Conservation (phyloP, 2,329 filamentous ascomycete species). For the Hansfordia pulvinata region DNA sequence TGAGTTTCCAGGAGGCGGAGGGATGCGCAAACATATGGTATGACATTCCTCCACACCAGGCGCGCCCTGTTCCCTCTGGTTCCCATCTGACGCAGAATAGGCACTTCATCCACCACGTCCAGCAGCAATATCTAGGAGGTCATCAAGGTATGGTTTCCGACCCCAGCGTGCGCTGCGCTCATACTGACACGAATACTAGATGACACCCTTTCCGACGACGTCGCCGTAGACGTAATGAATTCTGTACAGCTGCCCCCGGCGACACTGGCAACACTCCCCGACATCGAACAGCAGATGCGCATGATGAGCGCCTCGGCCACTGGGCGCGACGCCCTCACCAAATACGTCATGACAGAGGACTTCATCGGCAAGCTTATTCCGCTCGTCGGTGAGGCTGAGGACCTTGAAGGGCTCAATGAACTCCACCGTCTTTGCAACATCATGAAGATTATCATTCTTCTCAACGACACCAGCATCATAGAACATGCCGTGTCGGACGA, state of each 20-base stretch:
- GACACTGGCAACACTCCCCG: constrained; percentile 67
- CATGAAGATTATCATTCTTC: constrained; percentile 88
- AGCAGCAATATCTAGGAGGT: constrained; percentile 54
- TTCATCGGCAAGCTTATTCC: constrained; percentile 82
- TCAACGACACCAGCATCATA: constrained; percentile 92
- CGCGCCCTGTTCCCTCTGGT: neutral
- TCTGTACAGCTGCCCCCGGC: constrained; percentile 64
- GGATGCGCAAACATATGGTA: constrained; percentile 90
- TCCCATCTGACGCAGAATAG: constrained; percentile 27
- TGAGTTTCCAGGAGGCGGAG: constrained; percentile 95
- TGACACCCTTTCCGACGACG: constrained; percentile 78
- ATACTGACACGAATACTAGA: constrained; percentile 37
- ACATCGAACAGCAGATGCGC: constrained; percentile 78
- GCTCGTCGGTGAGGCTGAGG: constrained; percentile 77
- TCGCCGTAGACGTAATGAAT: constrained; percentile 58
- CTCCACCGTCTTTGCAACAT: constrained; percentile 91
- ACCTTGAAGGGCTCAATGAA: constrained; percentile 75
- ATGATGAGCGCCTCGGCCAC: constrained; percentile 58
- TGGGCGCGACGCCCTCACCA: constrained; percentile 75
- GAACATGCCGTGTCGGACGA: constrained; percentile 87
- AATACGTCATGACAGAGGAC: constrained; percentile 72
- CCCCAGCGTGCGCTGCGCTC: too few relatives aligned
- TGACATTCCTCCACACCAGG: too few relatives aligned
- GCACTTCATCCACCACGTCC: constrained; percentile 83
- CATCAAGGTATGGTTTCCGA: constrained; percentile 45